Evolutionary conservation across 75 land plant genomes (phyloP), one percentile per base, ranked within the genome.

Genomic region (Larix kaempferi): DNA sequence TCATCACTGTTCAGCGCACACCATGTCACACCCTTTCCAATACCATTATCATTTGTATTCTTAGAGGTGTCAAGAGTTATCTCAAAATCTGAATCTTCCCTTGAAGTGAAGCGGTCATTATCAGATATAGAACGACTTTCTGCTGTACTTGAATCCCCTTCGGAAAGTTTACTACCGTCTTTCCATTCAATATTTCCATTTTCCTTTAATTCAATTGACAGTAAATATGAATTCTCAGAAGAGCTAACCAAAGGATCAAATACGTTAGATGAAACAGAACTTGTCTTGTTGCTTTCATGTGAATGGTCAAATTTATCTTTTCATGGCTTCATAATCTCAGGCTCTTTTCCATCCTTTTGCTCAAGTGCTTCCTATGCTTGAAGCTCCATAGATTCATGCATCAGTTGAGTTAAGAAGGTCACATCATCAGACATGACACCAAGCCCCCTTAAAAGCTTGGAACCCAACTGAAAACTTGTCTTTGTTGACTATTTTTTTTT

Each of bases 391-490:
- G 98, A 97, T 56, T 97, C 92, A 25, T 98, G 86, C 82, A 97
- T 88, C 59, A 97, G 80, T 72, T 87, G 88, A 10, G 94, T 93
- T 75, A 94, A 80, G 78, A 94, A 94, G 22, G 77, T 81, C 33
- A 97, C 99, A 79, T 97, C 98, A 83, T 97, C 95, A 23, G 99
- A 94, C 94, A 92, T 91, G 55, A 89, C 95, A 67, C 99, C 99
- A 35, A 94, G 83, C 19, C 98, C 95, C 78, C 80, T 88, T 72
- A 97, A 79, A 77, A 97, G 94, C 82, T 86, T 89, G 1, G 99
- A 94, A 0, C 99, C 99, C 57, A 97, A 91, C 84, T 94, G 92
- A 72, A 97, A 87, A 78, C 98, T 94, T 57, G 98, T 92, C 99
- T 97, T n/a, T n/a, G n/a, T n/a, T n/a, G n/a, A n/a, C n/a, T n/a